Percentiles rank a stretch among this genome's conserved stretches.
Evolutionary conservation across 1,139 yeast genomes (phyloP).

Genomic region (Diutina pseudorugosa): DNA sequence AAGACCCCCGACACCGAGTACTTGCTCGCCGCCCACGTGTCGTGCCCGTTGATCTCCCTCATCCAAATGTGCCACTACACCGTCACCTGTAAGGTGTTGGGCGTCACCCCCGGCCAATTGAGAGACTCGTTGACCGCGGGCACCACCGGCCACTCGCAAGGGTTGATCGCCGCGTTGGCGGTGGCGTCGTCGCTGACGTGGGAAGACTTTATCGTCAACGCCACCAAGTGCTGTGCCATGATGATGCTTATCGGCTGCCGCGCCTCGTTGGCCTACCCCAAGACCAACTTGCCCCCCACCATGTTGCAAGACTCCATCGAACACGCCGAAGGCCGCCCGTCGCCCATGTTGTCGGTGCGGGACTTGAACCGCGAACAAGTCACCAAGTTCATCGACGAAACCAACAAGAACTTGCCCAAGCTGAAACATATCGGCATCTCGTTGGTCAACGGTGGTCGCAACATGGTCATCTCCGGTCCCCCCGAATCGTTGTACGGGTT

Average conservation of each 20-base stretch:
- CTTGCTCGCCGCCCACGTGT: slow-evolving; percentile 80
- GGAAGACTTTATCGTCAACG: slow-evolving; percentile 63
- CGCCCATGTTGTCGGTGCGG: slow-evolving; percentile 93
- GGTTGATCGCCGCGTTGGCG: slow-evolving; percentile 87
- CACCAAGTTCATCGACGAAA: slow-evolving; percentile 64
- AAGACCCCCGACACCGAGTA: slow-evolving; percentile 86
- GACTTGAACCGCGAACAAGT: slow-evolving; percentile 76
- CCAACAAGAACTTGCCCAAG: slow-evolving; percentile 85
- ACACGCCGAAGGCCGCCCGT: slow-evolving; percentile 92
- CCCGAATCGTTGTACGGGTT: slow-evolving; percentile 98
- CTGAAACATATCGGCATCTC: slow-evolving; percentile 89
- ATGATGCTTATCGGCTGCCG: slow-evolving; percentile 91
- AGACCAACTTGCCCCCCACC: slow-evolving; percentile 89
- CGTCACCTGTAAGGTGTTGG: slow-evolving; percentile 73
- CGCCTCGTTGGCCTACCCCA: slow-evolving; percentile 82
- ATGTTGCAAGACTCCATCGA: slow-evolving; percentile 87
- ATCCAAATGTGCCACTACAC: slow-evolving; percentile 92
- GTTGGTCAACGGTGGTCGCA: slow-evolving; percentile 88
- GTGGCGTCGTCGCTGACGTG: slow-evolving; percentile 78
- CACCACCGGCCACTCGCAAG: slow-evolving; percentile 97
- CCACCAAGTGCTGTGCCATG: slow-evolving; percentile 71
- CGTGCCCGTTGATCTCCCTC: slow-evolving; percentile 91
- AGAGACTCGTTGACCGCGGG: slow-evolving; percentile 56
- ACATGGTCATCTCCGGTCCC: slow-evolving; percentile 93
- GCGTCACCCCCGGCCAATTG: slow-evolving; percentile 83